Evolutionary conservation across 164 flowering plant species (phyloP).

Genomic region (Dillenia turbinata): DNA sequence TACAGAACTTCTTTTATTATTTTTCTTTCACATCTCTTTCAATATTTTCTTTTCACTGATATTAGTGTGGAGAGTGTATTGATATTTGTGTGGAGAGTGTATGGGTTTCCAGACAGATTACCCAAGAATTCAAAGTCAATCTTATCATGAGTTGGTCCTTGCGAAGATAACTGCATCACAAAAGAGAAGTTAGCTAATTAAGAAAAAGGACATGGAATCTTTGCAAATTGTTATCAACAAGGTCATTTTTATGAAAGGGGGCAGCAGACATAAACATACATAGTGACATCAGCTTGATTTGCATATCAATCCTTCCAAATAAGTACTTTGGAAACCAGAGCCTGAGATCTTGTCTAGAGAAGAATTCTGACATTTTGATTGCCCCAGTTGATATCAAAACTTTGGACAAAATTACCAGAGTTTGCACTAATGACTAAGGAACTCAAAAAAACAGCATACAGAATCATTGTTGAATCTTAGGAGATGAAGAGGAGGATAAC

Average conservation of each 20-base stretch:
- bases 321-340: conserved; percentile 28
- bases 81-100: conserved; percentile 22
- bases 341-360: conserved; percentile 31
- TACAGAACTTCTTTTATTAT: too few relatives aligned
- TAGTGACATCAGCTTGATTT: conserved; percentile 32
- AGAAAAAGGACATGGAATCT: too few relatives aligned
- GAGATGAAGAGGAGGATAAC: too few relatives aligned
- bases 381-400: conserved; percentile 27
- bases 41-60: too few relatives aligned
- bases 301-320: conserved; percentile 30
- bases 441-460: too few relatives aligned
- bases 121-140: conserved; percentile 37
- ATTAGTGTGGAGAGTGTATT: too few relatives aligned
- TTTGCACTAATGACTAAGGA: too few relatives aligned
- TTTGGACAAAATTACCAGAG: conserved; percentile 17
- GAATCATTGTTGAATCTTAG: too few relatives aligned
- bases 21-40: too few relatives aligned
- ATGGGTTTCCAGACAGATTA: conserved; percentile 29
- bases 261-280: conserved; percentile 12
- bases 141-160: conserved; percentile 25
- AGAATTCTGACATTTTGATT: conserved; percentile 18
- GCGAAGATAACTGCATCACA: conserved; percentile 24
- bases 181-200: background rate
- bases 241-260: too few relatives aligned
- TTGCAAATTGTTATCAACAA: too few relatives aligned